phyloP scores from a whole-genome alignment of 1,284 basidiomycete genomes.

The Mycena sp. region DNA sequence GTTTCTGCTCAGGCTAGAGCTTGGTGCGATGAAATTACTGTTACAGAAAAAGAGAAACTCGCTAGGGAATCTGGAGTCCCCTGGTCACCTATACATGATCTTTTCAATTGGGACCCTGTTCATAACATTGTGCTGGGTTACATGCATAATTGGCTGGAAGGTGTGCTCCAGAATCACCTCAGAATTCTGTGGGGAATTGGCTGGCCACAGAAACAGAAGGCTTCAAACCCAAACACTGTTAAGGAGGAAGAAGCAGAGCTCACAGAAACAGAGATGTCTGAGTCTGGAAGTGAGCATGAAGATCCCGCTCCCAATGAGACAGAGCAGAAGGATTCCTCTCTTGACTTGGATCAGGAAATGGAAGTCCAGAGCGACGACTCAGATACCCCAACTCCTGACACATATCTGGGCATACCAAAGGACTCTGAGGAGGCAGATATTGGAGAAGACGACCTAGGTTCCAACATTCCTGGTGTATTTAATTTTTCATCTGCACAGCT shows the following conservation, averaged over 20 bases:
- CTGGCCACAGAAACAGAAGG: background rate
- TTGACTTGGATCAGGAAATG: too few species aligned
- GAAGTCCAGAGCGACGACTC: too few species aligned
- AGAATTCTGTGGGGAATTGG: conserved; percentile 39
- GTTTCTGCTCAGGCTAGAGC: conserved; percentile 27
- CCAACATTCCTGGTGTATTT: too few species aligned
- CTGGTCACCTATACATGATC: conserved; percentile 40
- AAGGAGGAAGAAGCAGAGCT: conserved; percentile 17
- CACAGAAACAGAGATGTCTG: conserved; percentile 25
- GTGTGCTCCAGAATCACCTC: conserved; percentile 40
- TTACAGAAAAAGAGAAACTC: background rate
- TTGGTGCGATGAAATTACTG: conserved; percentile 22
- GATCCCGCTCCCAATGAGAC: conserved; percentile 3
- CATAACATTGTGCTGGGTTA: conserved; percentile 41
- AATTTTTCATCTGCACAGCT: too few species aligned
- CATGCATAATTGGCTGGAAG: conserved; percentile 47
- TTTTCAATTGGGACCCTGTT: conserved; percentile 42
- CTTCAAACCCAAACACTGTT: too few species aligned
- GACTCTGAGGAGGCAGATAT: too few species aligned
- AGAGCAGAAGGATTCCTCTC: too few species aligned
- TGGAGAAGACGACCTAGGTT: too few species aligned
- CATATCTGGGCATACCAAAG: too few species aligned
- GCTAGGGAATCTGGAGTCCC: conserved; percentile 35
- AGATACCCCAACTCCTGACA: too few species aligned
- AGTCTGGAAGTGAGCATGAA: conserved; percentile 18